Base-by-base conservation (phyloP, 73 alveolate species). In the Stentor roeselii region DNA sequence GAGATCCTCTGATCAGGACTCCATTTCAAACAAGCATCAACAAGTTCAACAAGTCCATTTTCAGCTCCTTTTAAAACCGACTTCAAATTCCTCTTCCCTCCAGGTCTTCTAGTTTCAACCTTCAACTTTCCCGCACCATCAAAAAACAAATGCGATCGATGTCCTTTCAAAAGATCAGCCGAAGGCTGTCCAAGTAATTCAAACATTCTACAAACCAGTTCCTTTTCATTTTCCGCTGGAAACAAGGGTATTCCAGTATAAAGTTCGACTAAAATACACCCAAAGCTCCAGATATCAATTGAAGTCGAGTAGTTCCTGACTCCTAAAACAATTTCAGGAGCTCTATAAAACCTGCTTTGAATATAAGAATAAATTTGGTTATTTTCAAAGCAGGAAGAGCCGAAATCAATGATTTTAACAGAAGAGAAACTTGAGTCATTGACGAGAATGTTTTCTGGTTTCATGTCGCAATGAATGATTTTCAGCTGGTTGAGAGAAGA, bases 221-320 rank as follows among this genome's bases (percentile, higher is more conserved):
- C 98, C 36, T 86, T 78, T 60, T 95, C 99, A 80, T 90, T 92
- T 60, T 95, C 98, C 36, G 97, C 99, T 41, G 99, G 97, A 83
- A 95, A 95, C 4, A 95, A 34, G 11, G 99, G 99, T 36, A 84
- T 76, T 59, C 99, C 99, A 2, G 94, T 83, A 61, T 86, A 84
- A 61, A 95, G 86, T 87, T 97, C 99, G 75, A 91, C 92, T 3
- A 97, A 90, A 6, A 97, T 91, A 88, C 99, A 97, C 27, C 96
- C 99, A 78, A 97, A 91, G 61, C 98, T 90, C 98, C 99, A 97
- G 94, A 97, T 97, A 92, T 97, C 99, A 35, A 95, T 96, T 27
- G 97, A 93, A 42, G 89, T 90, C 39, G 97, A 92, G 86, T 97
- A 93, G 36, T 92, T 90, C n/a, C n/a, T n/a, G 74, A 92, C 85